A percentile compares a stretch with the other conserved stretches of the same genome.
These are phyloP conservation scores for Zygosaccharomyces rouxii DNA, from an alignment of 805 yeast genomes.

Conservation along the genomic window DNA sequence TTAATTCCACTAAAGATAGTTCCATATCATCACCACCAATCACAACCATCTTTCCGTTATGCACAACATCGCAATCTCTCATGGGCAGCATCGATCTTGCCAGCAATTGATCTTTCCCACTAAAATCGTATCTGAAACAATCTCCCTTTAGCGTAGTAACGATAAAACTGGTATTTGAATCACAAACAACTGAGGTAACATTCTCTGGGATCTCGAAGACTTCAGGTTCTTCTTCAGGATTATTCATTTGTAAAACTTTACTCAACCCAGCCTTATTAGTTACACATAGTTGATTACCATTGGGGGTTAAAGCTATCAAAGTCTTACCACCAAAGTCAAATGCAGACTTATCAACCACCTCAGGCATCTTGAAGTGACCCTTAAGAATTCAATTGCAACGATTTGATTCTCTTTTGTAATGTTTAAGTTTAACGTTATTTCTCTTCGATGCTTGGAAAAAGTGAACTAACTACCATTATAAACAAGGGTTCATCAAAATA, in stretches of 20 bases:
- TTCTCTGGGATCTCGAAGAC: slow-evolving; percentile 49
- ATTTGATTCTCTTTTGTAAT: background rate
- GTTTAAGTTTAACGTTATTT: background rate
- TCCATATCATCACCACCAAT: slow-evolving; percentile 68
- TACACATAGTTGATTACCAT: slow-evolving; percentile 39
- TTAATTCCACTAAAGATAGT: slow-evolving; percentile 44
- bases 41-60: slow-evolving; percentile 53
- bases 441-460: background rate
- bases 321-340: slow-evolving; percentile 34
- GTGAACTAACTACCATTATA: background rate
- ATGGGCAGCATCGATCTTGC: slow-evolving; percentile 36
- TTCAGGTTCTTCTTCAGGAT: slow-evolving; percentile 57
- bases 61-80: slow-evolving; percentile 53
- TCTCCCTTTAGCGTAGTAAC: slow-evolving; percentile 29
- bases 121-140: slow-evolving; percentile 20
- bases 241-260: slow-evolving; percentile 45
- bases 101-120: slow-evolving; percentile 36
- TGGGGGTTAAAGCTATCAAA: slow-evolving; percentile 21
- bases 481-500: background rate
- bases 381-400: background rate
- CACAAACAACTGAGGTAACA: slow-evolving; percentile 37
- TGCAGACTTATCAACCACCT: slow-evolving; percentile 22
- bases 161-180: slow-evolving; percentile 17
- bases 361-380: slow-evolving; percentile 6
- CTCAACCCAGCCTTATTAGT: slow-evolving; percentile 53